These are phyloP conservation scores for Boletus semigastroideus DNA, from an alignment of 1,284 basidiomycete genomes.

Conservation along the genomic window DNA sequence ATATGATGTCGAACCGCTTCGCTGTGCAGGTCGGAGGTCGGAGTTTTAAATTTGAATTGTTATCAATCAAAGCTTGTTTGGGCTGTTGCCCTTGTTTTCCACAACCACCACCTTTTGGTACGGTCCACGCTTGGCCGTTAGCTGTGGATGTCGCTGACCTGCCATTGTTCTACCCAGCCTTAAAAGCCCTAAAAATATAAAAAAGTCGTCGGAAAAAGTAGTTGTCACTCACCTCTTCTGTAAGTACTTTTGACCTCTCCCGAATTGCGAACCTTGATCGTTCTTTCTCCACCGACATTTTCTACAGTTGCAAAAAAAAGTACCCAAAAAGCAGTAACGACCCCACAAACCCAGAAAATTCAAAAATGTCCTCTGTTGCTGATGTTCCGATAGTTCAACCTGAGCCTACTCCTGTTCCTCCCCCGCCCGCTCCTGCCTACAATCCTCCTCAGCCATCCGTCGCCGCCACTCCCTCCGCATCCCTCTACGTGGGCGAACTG, in stretches of 20 bases:
- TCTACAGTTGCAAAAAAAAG: slow-evolving; percentile 63
- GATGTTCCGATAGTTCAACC: slow-evolving; percentile 41
- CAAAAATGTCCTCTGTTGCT: slow-evolving; percentile 59
- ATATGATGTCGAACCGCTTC: neutral
- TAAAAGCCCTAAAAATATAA: slow-evolving; percentile 47
- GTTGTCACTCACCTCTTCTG: slow-evolving; percentile 74
- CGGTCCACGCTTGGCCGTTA: slow-evolving; percentile 13
- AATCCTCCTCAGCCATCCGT: slow-evolving; percentile 55
- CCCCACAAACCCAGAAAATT: slow-evolving; percentile 52
- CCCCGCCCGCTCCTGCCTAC: slow-evolving; percentile 49
- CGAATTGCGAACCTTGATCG: slow-evolving; percentile 18
- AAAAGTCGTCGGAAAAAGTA: slow-evolving; percentile 58
- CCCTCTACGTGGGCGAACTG: slow-evolving; percentile 98
- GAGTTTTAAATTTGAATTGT: slow-evolving; percentile 35
- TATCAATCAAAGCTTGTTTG: slow-evolving; percentile 30
- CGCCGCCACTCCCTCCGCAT: slow-evolving; percentile 78
- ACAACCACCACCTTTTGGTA: slow-evolving; percentile 36
- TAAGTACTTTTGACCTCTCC: slow-evolving; percentile 36
- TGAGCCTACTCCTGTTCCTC: slow-evolving; percentile 41
- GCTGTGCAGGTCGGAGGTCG: slow-evolving; percentile 14
- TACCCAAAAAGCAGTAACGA: slow-evolving; percentile 85
- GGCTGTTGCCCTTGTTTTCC: slow-evolving; percentile 33
- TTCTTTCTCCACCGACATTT: slow-evolving; percentile 10
- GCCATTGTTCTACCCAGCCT: slow-evolving; percentile 33
- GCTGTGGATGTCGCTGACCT: slow-evolving; percentile 16